These are phyloP conservation scores for Kickxella alabastrina DNA, from an alignment of 192 early-diverging fungal species.

Conservation along the genomic window DNA sequence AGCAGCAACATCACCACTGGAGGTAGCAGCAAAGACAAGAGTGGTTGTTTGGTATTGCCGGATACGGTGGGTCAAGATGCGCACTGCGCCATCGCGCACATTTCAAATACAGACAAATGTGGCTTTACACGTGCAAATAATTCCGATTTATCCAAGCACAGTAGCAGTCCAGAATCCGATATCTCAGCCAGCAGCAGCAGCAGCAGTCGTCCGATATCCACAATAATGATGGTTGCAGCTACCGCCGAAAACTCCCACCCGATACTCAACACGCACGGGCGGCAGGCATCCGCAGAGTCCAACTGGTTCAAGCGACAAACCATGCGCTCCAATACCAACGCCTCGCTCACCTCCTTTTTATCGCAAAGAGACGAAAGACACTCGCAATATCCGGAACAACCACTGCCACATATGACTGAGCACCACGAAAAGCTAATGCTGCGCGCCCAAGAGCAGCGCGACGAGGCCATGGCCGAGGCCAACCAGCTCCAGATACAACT, in stretches of 20 bases:
- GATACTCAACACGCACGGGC: neutral
- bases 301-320: slow-evolving; percentile 45
- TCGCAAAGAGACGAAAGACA: neutral
- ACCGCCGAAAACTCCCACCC: slow-evolving; percentile 27
- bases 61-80: too few species aligned
- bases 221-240: slow-evolving; percentile 35
- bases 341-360: neutral
- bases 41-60: too few species aligned
- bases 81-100: too few species aligned
- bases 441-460: slow-evolving; percentile 33
- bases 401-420: neutral
- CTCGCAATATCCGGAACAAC: neutral
- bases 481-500: slow-evolving; percentile 19
- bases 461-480: slow-evolving; percentile 31
- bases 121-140: too few species aligned
- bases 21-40: too few species aligned
- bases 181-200: too few species aligned
- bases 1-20: too few species aligned
- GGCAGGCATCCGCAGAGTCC: slow-evolving; percentile 1
- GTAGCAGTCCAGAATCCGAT: too few species aligned
- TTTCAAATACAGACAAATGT: too few species aligned
- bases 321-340: slow-evolving; percentile 11
- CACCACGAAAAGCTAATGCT: slow-evolving; percentile 35
- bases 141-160: neutral
- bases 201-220: slow-evolving; percentile 25